phyloP scores from a whole-genome alignment of 2,329 filamentous ascomycete species.

The Cercospora brassicicola region DNA sequence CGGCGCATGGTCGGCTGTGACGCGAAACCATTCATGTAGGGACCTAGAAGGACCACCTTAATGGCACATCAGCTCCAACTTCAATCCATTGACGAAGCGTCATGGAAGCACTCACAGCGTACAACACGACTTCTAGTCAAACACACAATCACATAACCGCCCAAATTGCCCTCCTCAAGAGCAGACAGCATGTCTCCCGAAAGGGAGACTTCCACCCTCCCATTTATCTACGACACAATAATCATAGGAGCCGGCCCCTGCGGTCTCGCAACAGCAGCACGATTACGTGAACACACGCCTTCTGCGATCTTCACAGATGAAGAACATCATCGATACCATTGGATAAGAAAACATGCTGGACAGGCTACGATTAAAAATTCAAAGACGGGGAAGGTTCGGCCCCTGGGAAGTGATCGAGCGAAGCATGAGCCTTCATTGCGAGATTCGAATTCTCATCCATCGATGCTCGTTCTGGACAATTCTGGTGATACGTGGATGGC shows the following conservation, averaged over 20 bases:
- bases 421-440: background rate
- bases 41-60: slow-evolving; percentile 18
- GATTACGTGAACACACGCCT: slow-evolving; percentile 70
- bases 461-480: slow-evolving; percentile 67
- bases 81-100: background rate
- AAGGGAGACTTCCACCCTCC: slow-evolving; percentile 16
- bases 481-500: slow-evolving; percentile 65
- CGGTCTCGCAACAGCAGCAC: slow-evolving; percentile 70
- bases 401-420: slow-evolving; percentile 26
- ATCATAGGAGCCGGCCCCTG: slow-evolving; percentile 75
- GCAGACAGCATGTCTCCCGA: slow-evolving; percentile 25
- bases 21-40: slow-evolving; percentile 14
- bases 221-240: slow-evolving; percentile 61
- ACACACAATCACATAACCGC: too few relatives aligned
- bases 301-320: slow-evolving; percentile 81
- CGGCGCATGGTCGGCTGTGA: slow-evolving; percentile 7
- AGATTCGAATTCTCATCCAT: slow-evolving; percentile 26
- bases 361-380: slow-evolving; percentile 60
- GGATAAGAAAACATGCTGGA: slow-evolving; percentile 66
- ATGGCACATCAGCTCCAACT: slow-evolving; percentile 11
- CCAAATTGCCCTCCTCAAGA: slow-evolving; percentile 17
- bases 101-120: background rate
- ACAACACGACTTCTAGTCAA: background rate
- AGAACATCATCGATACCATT: slow-evolving; percentile 78
- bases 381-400: slow-evolving; percentile 44